phyloP scores from a whole-genome alignment of 768 basidiomycete species.

The Cystofilobasidium ferigula region DNA sequence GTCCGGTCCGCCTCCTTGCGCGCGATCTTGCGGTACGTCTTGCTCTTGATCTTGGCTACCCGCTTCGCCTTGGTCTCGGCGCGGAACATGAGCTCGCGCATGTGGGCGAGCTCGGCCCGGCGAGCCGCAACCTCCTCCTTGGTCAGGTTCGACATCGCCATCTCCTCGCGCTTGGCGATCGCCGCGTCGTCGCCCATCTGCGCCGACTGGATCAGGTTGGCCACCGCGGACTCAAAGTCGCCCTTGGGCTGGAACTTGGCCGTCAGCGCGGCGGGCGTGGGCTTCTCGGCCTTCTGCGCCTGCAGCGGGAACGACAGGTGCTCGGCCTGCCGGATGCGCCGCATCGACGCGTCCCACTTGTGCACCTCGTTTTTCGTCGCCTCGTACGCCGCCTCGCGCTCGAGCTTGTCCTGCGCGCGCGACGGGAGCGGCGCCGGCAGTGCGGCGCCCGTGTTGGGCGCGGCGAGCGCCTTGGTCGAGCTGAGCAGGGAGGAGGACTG shows the following conservation, averaged over 20 bases:
- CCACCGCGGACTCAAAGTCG: constrained; percentile 70
- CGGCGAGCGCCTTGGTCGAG: constrained; percentile 52
- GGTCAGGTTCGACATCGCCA: constrained; percentile 67
- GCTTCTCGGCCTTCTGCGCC: constrained; percentile 46
- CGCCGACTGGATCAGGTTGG: constrained; percentile 65
- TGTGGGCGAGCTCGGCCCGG: constrained; percentile 66
- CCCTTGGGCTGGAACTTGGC: constrained; percentile 84
- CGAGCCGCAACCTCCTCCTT: constrained; percentile 77
- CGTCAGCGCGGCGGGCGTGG: constrained; percentile 62
- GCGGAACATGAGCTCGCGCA: constrained; percentile 87
- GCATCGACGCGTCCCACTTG: constrained; percentile 90
- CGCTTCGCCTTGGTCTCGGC: constrained; percentile 83
- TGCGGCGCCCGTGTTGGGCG: constrained; percentile 51
- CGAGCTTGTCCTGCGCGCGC: constrained; percentile 74
- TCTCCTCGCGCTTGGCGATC: constrained; percentile 65
- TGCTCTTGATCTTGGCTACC: constrained; percentile 89
- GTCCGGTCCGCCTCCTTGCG: constrained; percentile 64
- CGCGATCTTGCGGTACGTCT: constrained; percentile 74
- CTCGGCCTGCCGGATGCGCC: constrained; percentile 81
- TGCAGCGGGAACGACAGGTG: constrained; percentile 79
- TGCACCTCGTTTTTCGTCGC: constrained; percentile 82
- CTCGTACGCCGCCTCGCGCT: constrained; percentile 88
- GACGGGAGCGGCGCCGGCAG: constrained; percentile 68
- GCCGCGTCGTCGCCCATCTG: constrained; percentile 66
- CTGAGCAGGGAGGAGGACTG: constrained; percentile 50